Conservation (phyloP, 495 filamentous ascomycete species). For the Neurospora sp. region DNA sequence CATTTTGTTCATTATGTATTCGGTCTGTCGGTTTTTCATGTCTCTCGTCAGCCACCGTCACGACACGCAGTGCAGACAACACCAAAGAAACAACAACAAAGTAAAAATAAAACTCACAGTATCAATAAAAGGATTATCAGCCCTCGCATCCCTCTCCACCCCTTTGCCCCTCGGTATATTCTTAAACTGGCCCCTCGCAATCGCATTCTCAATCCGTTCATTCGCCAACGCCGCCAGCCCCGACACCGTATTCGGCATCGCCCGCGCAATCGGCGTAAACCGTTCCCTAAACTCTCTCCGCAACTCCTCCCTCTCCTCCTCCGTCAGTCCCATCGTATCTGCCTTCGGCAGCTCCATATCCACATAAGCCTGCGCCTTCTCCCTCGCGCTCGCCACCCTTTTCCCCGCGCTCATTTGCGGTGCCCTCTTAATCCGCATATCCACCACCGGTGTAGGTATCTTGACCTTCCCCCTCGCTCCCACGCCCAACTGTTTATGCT, state of each 20-base stretch:
- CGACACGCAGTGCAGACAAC: too few relatives aligned
- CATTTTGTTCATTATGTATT: constrained; percentile 98
- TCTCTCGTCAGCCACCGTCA: not conserved
- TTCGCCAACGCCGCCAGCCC: constrained; percentile 80
- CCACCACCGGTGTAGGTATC: constrained; percentile 42
- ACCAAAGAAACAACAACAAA: too few relatives aligned
- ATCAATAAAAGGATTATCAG: constrained; percentile 82
- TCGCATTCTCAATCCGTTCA: constrained; percentile 89
- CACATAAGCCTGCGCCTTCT: constrained; percentile 63
- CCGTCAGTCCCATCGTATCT: constrained; percentile 48
- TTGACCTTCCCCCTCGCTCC: constrained; percentile 33
- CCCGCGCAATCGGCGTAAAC: constrained; percentile 59
- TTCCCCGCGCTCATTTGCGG: constrained; percentile 35
- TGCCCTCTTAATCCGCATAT: constrained; percentile 45
- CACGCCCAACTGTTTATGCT: constrained; percentile 57
- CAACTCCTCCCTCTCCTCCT: constrained; percentile 59
- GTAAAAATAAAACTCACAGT: constrained; percentile 37
- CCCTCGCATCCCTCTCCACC: constrained; percentile 67
- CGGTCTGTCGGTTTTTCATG: constrained; percentile 44
- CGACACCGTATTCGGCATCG: constrained; percentile 67
- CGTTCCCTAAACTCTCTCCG: constrained; percentile 67
- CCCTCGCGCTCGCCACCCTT: constrained; percentile 66
- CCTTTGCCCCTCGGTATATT: constrained; percentile 75
- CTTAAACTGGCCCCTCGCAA: constrained; percentile 83
- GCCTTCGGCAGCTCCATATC: constrained; percentile 34